These are phyloP conservation scores for Aspergillus viridinutans DNA, from an alignment of 2,329 filamentous ascomycete species.

Conservation along the genomic window DNA sequence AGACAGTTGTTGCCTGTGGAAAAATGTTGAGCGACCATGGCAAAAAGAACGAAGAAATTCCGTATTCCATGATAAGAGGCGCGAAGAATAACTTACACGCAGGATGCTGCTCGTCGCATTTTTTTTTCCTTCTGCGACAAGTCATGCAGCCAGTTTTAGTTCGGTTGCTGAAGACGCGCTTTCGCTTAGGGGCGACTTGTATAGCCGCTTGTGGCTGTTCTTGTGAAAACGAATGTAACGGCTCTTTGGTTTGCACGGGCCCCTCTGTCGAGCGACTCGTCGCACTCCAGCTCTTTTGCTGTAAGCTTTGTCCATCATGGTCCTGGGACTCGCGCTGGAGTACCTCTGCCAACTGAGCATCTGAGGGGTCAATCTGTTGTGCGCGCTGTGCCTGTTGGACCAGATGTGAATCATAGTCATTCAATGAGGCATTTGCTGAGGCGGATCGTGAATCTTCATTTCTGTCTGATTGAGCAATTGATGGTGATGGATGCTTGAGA, in stretches of 20 bases:
- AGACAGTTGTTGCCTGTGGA: slow-evolving; percentile 76
- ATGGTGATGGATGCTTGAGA: slow-evolving; percentile 16
- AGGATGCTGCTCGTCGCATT: slow-evolving; percentile 91
- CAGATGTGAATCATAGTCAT: slow-evolving; percentile 39
- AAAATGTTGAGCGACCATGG: slow-evolving; percentile 8
- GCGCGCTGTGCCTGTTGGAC: slow-evolving; percentile 46
- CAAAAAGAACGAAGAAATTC: slow-evolving; percentile 5
- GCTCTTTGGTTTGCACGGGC: slow-evolving; percentile 30
- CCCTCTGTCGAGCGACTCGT: slow-evolving; percentile 37
- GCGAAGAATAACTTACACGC: slow-evolving; percentile 62
- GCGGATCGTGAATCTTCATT: slow-evolving; percentile 25
- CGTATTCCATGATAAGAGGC: neutral
- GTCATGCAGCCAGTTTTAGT: slow-evolving; percentile 96
- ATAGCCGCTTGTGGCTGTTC: slow-evolving; percentile 32
- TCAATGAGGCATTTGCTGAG: slow-evolving; percentile 31
- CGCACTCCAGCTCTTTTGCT: slow-evolving; percentile 26
- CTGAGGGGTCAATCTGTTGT: slow-evolving; percentile 43
- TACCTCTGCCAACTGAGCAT: slow-evolving; percentile 50
- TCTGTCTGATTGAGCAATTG: slow-evolving; percentile 23
- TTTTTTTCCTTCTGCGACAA: slow-evolving; percentile 90
- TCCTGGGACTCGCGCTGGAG: slow-evolving; percentile 48
- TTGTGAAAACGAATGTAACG: slow-evolving; percentile 28
- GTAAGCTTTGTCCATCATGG: slow-evolving; percentile 26
- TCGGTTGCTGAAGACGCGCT: slow-evolving; percentile 74
- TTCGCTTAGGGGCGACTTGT: slow-evolving; percentile 43